phyloP scores from a whole-genome alignment of 139 green algal genomes.

The Volvox reticuliferus region DNA sequence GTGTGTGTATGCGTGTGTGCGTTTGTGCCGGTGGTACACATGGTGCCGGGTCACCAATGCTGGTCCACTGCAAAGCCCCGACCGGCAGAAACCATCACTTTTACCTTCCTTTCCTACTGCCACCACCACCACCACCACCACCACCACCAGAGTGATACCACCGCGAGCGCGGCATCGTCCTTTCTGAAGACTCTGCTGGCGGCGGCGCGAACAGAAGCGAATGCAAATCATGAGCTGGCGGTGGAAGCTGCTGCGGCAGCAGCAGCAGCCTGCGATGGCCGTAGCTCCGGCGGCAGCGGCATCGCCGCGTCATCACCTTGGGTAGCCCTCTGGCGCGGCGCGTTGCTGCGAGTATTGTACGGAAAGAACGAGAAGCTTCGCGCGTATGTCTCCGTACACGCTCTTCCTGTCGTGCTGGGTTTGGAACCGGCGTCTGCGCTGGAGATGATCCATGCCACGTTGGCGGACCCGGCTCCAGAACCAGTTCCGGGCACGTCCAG shows the following conservation, averaged over 20 bases:
- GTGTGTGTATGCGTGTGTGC: no score
- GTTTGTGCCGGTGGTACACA: no score
- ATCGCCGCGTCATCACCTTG: slow-evolving; percentile 51
- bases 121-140: no score
- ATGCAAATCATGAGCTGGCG: background rate
- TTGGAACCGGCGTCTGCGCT: slow-evolving; percentile 66
- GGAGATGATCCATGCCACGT: slow-evolving; percentile 63
- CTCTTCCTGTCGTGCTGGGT: slow-evolving; percentile 74
- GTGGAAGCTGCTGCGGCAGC: slow-evolving; percentile 5
- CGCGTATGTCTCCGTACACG: slow-evolving; percentile 72
- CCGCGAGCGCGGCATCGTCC: slow-evolving; percentile 52
- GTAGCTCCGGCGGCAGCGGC: background rate
- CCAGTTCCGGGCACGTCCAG: slow-evolving; percentile 38
- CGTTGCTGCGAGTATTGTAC: slow-evolving; percentile 70
- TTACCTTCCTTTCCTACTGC: no score
- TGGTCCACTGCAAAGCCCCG: no score
- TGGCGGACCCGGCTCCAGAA: slow-evolving; percentile 41
- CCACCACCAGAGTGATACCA: slow-evolving; percentile 55
- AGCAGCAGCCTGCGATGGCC: no score
- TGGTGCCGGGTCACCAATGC: no score
- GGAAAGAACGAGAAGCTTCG: slow-evolving; percentile 57
- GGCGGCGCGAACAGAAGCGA: slow-evolving; percentile 59
- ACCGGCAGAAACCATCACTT: no score
- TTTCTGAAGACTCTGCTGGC: slow-evolving; percentile 74
- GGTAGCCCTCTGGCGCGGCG: slow-evolving; percentile 70